Evolutionary conservation across 2,329 filamentous ascomycete genomes (phyloP), one percentile per base, ranked within the genome.

Genomic region (Stylonectria norvegica): DNA sequence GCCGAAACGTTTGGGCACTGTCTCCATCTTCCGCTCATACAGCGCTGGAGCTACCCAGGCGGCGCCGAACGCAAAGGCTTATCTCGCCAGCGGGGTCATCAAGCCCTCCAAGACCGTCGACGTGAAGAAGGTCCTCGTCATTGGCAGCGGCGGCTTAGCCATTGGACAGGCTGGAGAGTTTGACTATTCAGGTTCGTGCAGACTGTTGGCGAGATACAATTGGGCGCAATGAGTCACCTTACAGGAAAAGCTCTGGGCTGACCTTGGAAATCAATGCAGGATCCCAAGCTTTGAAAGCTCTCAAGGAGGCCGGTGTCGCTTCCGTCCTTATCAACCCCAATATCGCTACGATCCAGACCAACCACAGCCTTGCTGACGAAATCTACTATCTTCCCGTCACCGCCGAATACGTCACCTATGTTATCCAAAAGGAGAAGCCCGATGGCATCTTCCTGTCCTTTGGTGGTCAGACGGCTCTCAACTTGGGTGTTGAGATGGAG

Each of bases 111-210:
- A 91, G 58, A 72, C 86, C 40, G 85, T 96, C 36, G 81, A 95
- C 63, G 89, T 97, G 51, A 95, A 95, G 75, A 97, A 97, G 73
- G 91, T 97, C 37, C 74, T 97, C 48, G 90, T 97, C 56, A 95
- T 97, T 72, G 91, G 91, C 44, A 90, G 85, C 70, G 91, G 91
- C 72, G 91, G 91, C 68, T 78, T 97, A 56, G 89, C 88, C 65
- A 97, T 97, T 79, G 91, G 91, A 50, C 91, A 97, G 71, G 91
- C 91, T 52, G 91, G 91, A 72, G 91, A 97, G 73, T 97, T 97
- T 60, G 91, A 97, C 71, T 97, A 97, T 69, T 97, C 93, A 67
- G 91, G 89, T 95, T 75, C 53, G 83, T 76, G 18, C 29, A 40
- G 27, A 20, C n/a, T 32, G 32, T 15, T 18, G 34, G 36, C 19